A percentile compares a stretch with the other conserved stretches of the same genome.
Evolutionary conservation across 192 early-diverging fungal genomes (phyloP).

Genomic region (Spizellomyces punctatus): DNA sequence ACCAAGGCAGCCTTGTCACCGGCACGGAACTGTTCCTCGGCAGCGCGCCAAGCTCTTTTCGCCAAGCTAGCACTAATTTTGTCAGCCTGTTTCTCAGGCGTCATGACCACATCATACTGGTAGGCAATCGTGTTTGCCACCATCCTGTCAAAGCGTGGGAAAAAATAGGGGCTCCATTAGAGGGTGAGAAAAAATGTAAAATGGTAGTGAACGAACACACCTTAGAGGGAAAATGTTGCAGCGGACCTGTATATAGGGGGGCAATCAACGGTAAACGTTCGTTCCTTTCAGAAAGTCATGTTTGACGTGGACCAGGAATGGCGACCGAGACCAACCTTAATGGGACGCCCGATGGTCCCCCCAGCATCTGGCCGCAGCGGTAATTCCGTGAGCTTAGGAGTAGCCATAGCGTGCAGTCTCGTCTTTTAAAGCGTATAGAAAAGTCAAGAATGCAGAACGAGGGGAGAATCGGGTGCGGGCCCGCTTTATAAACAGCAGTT

Average conservation of each 20-base stretch:
- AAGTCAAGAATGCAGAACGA: no score
- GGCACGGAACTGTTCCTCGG: conserved; percentile 16
- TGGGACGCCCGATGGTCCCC: conserved; percentile 17
- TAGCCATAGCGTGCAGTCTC: not conserved
- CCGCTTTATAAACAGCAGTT: no score
- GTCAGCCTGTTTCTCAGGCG: conserved; percentile 16
- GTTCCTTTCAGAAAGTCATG: not conserved
- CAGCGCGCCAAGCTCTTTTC: conserved; percentile 17
- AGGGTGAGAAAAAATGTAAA: not conserved
- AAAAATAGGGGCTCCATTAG: not conserved
- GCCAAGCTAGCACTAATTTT: not conserved
- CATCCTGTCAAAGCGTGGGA: not conserved
- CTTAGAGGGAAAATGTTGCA: conserved; percentile 25
- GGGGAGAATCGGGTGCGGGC: no score
- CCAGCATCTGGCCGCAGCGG: conserved; percentile 12
- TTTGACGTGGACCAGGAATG: not conserved
- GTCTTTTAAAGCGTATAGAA: no score
- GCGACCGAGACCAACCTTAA: conserved; percentile 3
- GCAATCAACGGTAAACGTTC: not conserved
- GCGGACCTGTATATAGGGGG: not conserved
- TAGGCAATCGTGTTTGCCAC: conserved; percentile 22
- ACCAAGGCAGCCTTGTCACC: conserved; percentile 18
- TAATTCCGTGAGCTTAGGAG: conserved; percentile 19
- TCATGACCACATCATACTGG: conserved; percentile 39
- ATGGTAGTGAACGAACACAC: not conserved